These are phyloP conservation scores for Magnaporthiopsis rhizophila DNA, from an alignment of 2,329 filamentous ascomycete genomes.

Conservation along the genomic window DNA sequence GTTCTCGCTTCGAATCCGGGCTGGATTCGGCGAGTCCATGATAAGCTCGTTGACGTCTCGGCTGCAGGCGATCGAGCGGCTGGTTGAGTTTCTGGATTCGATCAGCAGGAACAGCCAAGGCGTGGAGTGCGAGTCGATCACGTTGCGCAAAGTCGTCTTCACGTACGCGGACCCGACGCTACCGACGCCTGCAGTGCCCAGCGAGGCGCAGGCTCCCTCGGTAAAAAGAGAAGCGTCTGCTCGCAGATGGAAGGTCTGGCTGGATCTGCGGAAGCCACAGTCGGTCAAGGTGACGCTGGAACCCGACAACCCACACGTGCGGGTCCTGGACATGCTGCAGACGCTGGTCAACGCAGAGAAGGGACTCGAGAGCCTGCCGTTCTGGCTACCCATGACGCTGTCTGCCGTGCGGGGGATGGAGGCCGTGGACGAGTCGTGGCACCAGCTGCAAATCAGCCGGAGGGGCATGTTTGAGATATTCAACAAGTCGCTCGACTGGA, in stretches of 20 bases:
- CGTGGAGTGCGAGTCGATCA: conserved; percentile 50
- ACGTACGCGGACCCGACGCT: conserved; percentile 45
- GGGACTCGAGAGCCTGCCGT: conserved; percentile 44
- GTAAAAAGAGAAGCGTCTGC: neutral
- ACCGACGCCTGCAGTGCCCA: conserved; percentile 7
- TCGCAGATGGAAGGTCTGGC: conserved; percentile 42
- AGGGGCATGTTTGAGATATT: conserved; percentile 43
- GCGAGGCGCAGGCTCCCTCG: conserved; percentile 10
- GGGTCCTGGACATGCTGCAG: conserved; percentile 51
- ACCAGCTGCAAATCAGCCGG: conserved; percentile 28
- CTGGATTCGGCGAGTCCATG: conserved; percentile 49
- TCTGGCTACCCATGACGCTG: conserved; percentile 51
- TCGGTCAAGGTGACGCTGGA: conserved; percentile 52
- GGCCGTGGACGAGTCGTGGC: conserved; percentile 49
- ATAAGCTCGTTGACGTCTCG: conserved; percentile 51
- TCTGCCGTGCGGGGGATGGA: conserved; percentile 57
- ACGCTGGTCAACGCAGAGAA: conserved; percentile 46
- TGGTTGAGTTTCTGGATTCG: conserved; percentile 62
- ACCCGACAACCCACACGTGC: conserved; percentile 57
- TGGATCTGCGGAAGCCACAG: conserved; percentile 46
- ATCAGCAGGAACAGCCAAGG: conserved; percentile 48
- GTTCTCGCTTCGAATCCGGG: conserved; percentile 54
- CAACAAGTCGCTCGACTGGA: conserved; percentile 48
- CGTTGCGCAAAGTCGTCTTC: conserved; percentile 57
- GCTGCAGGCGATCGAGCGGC: conserved; percentile 58